These are phyloP conservation scores for Erodium trifolium DNA, from an alignment of 441 rosid species.

Conservation along the genomic window DNA sequence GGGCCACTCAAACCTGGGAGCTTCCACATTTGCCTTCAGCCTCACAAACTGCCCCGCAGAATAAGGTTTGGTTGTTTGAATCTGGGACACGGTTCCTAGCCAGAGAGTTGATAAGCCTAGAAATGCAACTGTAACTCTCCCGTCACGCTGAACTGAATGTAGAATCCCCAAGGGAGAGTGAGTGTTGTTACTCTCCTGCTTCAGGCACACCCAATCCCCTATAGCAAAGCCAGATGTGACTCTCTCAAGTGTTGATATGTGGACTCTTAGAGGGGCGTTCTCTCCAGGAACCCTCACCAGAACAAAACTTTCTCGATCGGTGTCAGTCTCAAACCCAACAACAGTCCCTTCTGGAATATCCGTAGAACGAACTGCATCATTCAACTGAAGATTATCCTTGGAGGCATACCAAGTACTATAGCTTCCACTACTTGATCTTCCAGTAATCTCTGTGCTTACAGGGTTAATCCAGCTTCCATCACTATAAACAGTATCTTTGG, in stretches of 20 bases:
- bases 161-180: conserved; percentile 71
- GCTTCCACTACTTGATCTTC: conserved; percentile 21
- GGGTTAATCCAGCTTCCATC: conserved; percentile 47
- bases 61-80: conserved; percentile 71
- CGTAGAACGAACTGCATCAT: conserved; percentile 77
- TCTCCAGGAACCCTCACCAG: conserved; percentile 72
- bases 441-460: conserved; percentile 28
- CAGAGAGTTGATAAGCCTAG: conserved; percentile 65
- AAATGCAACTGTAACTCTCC: conserved; percentile 61
- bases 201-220: conserved; percentile 85
- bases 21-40: conserved; percentile 44
- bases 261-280: conserved; percentile 67
- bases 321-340: conserved; percentile 50
- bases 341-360: conserved; percentile 73
- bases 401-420: conserved; percentile 48
- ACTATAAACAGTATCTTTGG: conserved; percentile 36
- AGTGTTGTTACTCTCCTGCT: conserved; percentile 42
- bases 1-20: conserved; percentile 82
- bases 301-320: conserved; percentile 38
- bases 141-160: conserved; percentile 57
- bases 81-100: conserved; percentile 57
- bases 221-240: conserved; percentile 61
- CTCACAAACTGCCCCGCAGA: conserved; percentile 65
- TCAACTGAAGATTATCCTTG: conserved; percentile 60
- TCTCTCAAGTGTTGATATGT: conserved; percentile 54